phyloP scores from a whole-genome alignment of 495 filamentous ascomycete species.

The Lasiosphaeria ovina region DNA sequence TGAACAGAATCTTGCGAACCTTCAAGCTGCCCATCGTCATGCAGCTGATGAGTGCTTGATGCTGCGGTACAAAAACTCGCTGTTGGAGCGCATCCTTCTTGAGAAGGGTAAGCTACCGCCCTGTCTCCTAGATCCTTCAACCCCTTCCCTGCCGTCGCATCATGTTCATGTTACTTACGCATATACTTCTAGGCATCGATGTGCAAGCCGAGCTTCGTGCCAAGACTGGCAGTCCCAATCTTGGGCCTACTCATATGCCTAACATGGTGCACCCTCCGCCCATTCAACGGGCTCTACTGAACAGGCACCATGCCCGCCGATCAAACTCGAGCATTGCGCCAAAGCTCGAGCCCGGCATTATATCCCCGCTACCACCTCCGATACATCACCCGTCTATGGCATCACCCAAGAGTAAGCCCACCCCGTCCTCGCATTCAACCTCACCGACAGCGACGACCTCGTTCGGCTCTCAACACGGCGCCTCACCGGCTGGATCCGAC shows the following conservation, averaged over 20 bases:
- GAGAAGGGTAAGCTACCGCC: conserved; percentile 71
- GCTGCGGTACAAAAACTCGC: conserved; percentile 96
- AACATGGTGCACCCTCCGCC: conserved; percentile 65
- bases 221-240: conserved; percentile 74
- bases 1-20: conserved; percentile 84
- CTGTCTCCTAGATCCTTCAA: neutral
- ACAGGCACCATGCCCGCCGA: conserved; percentile 66
- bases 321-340: conserved; percentile 69
- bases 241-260: conserved; percentile 60
- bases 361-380: conserved; percentile 50
- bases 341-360: conserved; percentile 63
- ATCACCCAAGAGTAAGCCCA: conserved; percentile 67
- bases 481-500: conserved; percentile 64
- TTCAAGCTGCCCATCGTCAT: conserved; percentile 90
- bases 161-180: conserved; percentile 3
- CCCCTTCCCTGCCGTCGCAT: neutral
- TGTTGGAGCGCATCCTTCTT: conserved; percentile 89
- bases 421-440: conserved; percentile 76
- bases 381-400: conserved; percentile 48
- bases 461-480: conserved; percentile 65
- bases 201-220: conserved; percentile 91
- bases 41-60: conserved; percentile 97
- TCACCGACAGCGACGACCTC: conserved; percentile 77
- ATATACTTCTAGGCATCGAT: conserved; percentile 70
- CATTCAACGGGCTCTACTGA: conserved; percentile 69